phyloP scores from a whole-genome alignment of 345 rosid species.

The Gossypium arboreum region DNA sequence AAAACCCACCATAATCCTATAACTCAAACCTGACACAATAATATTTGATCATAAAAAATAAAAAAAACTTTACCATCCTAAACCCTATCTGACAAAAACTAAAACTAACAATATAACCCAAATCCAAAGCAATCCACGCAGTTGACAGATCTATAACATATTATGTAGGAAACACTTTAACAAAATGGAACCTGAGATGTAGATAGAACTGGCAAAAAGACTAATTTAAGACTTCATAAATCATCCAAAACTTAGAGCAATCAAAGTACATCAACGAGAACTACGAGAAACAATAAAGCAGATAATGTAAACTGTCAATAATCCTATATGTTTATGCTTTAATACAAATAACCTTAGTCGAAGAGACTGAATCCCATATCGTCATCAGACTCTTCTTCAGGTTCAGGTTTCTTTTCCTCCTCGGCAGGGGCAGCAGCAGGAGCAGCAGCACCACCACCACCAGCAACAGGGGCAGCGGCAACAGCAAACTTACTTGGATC shows the following conservation, averaged over 20 bases:
- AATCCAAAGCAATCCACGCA: no score
- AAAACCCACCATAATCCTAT: no score
- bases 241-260: background rate
- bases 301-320: background rate
- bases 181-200: background rate
- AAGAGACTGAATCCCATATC: conserved; percentile 87
- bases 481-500: conserved; percentile 79
- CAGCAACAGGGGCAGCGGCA: conserved; percentile 41
- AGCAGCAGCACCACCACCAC: conserved; percentile 19
- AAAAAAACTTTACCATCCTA: no score
- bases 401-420: conserved; percentile 74
- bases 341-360: conserved; percentile 34
- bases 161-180: no score
- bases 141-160: no score
- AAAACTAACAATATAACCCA: no score
- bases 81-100: no score
- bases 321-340: background rate
- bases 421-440: conserved; percentile 40
- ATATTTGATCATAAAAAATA: no score
- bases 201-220: background rate
- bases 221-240: background rate
- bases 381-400: conserved; percentile 81
- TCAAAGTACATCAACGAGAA: background rate
- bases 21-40: no score
- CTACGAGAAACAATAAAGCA: background rate